phyloP scores from a whole-genome alignment of 768 basidiomycete genomes.

The Solioccasus polychromus region DNA sequence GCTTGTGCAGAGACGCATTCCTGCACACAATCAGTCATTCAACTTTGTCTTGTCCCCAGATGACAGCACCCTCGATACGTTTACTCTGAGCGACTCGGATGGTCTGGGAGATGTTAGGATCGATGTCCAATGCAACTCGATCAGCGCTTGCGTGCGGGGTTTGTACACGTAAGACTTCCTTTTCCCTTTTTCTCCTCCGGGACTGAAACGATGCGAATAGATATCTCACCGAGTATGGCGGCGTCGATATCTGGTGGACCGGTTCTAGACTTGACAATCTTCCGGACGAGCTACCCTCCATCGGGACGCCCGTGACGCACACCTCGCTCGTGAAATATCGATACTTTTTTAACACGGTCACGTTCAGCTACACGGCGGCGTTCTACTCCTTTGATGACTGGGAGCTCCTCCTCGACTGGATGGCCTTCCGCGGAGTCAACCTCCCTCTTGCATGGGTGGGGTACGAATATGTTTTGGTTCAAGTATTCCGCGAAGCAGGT shows the following conservation, averaged over 20 bases:
- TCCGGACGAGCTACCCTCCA: slow-evolving; percentile 26
- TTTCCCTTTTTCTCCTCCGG: no score
- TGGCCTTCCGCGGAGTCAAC: slow-evolving; percentile 40
- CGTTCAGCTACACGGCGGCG: slow-evolving; percentile 39
- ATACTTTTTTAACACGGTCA: slow-evolving; percentile 43
- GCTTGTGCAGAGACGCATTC: slow-evolving; percentile 35
- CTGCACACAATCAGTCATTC: slow-evolving; percentile 32
- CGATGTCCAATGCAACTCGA: slow-evolving; percentile 33
- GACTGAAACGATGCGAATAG: no score
- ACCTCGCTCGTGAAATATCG: slow-evolving; percentile 37
- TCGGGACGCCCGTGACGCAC: slow-evolving; percentile 31
- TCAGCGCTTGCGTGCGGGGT: slow-evolving; percentile 38
- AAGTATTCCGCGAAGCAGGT: slow-evolving; percentile 38
- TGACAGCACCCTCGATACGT: slow-evolving; percentile 25
- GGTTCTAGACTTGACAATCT: slow-evolving; percentile 37
- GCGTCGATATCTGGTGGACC: slow-evolving; percentile 44
- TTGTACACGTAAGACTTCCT: slow-evolving; percentile 39
- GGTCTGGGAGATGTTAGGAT: slow-evolving; percentile 16
- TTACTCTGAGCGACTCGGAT: slow-evolving; percentile 27
- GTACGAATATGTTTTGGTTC: slow-evolving; percentile 37
- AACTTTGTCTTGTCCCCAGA: slow-evolving; percentile 26
- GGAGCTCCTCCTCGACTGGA: slow-evolving; percentile 40
- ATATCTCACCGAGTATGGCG: slow-evolving; percentile 35
- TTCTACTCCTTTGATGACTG: slow-evolving; percentile 40
- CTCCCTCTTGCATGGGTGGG: slow-evolving; percentile 42